A percentile compares a stretch with the other conserved stretches of the same genome.
These are phyloP conservation scores for Wickerhamiella azyma DNA, from an alignment of 805 yeast species.

Conservation along the genomic window DNA sequence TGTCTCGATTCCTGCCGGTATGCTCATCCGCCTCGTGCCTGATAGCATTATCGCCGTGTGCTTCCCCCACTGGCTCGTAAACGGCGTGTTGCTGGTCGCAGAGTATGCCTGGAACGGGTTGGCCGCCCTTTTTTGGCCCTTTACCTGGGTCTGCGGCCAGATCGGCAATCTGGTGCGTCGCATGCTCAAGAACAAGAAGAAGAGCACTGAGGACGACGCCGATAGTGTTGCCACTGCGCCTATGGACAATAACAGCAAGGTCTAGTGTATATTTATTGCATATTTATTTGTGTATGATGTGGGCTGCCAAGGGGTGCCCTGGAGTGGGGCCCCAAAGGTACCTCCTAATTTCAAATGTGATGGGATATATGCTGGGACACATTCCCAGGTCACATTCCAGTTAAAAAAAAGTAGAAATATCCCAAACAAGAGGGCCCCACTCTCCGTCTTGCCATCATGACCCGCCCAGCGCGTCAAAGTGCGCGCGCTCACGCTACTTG, in stretches of 20 bases:
- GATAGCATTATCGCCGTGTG: conserved; percentile 53
- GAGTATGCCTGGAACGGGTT: conserved; percentile 17
- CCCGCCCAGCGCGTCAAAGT: no score
- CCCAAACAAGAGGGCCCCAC: no score
- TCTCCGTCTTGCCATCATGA: no score
- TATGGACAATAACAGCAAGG: no score
- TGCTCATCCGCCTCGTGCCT: conserved; percentile 64
- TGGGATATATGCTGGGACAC: no score
- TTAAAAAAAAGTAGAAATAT: no score
- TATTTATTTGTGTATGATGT: not conserved
- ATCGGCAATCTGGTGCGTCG: conserved; percentile 1
- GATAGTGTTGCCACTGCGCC: conserved; percentile 5
- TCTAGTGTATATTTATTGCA: not conserved
- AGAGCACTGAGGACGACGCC: conserved; percentile 18
- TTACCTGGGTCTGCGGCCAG: conserved; percentile 13
- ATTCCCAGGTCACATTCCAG: no score
- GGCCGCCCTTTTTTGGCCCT: conserved; percentile 16
- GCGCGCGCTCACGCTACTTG: no score
- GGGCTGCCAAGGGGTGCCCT: no score
- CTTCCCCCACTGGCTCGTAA: conserved; percentile 50
- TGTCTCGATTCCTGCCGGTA: conserved; percentile 68
- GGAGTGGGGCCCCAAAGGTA: no score
- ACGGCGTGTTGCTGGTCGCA: conserved; percentile 20
- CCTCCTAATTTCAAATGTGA: no score
- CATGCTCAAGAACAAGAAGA: conserved; percentile 9